Conservation (phyloP, 129 eudicot genomes). For the Lactuca saligna region DNA sequence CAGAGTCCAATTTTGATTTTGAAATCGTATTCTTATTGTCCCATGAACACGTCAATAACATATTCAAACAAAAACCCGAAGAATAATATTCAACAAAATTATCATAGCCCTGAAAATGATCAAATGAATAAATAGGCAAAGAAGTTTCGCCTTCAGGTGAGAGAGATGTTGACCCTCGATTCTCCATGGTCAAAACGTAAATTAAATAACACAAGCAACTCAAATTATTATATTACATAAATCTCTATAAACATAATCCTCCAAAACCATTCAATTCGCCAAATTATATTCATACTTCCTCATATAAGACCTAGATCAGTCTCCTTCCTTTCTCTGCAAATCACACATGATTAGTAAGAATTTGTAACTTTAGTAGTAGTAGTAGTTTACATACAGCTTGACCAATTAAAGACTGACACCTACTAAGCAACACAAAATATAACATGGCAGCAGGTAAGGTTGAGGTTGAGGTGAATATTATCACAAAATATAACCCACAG, state of each 20-base stretch:
- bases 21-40: neutral
- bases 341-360: too few species aligned
- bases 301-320: too few species aligned
- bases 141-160: slow-evolving; percentile 39
- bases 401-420: too few species aligned
- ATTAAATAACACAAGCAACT: neutral
- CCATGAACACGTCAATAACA: neutral
- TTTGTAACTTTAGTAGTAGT: too few species aligned
- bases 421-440: too few species aligned
- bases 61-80: neutral
- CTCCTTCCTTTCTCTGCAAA: too few species aligned
- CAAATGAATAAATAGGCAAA: slow-evolving; percentile 7
- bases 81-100: slow-evolving; percentile 1
- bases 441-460: too few species aligned
- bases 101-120: neutral
- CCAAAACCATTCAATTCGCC: slow-evolving; percentile 14
- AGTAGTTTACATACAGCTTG: too few species aligned
- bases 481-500: too few species aligned
- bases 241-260: neutral
- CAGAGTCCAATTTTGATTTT: neutral
- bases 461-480: too few species aligned
- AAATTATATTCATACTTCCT: slow-evolving; percentile 13
- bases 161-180: slow-evolving; percentile 21
- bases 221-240: slow-evolving; percentile 13
- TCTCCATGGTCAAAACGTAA: slow-evolving; percentile 30